A percentile compares a stretch with the other conserved stretches of the same genome.
Conservation (phyloP, 2,329 filamentous ascomycete species). For the Diplodia mutila region DNA sequence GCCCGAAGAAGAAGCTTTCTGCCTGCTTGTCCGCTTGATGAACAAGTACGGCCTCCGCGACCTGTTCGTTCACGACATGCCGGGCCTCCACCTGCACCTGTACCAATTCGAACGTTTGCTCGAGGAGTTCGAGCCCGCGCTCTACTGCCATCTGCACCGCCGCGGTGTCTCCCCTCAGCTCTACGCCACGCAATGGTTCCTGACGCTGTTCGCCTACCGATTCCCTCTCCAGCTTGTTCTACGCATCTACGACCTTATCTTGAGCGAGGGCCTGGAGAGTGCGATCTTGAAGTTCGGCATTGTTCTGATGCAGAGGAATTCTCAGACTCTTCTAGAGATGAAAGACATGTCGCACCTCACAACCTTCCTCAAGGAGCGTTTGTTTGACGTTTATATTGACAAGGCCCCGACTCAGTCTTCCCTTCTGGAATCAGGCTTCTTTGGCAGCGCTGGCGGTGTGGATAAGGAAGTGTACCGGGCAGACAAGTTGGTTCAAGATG, state of each 20-base stretch:
- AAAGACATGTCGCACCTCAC: slow-evolving; percentile 90
- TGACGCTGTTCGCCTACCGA: slow-evolving; percentile 97
- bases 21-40: slow-evolving; percentile 90
- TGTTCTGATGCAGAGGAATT: slow-evolving; percentile 95
- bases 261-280: slow-evolving; percentile 84
- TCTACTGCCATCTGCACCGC: slow-evolving; percentile 92
- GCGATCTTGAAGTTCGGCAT: slow-evolving; percentile 95
- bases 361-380: slow-evolving; percentile 85
- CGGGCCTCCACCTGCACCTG: slow-evolving; percentile 86
- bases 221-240: slow-evolving; percentile 96
- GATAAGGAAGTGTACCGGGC: slow-evolving; percentile 97
- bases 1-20: slow-evolving; percentile 97
- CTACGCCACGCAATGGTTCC: slow-evolving; percentile 98
- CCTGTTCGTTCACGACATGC: slow-evolving; percentile 95
- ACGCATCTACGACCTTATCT: slow-evolving; percentile 92
- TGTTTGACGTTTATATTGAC: slow-evolving; percentile 98
- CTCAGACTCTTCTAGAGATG: slow-evolving; percentile 74
- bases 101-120: slow-evolving; percentile 94
- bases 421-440: slow-evolving; percentile 94
- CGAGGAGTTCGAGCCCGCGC: slow-evolving; percentile 89
- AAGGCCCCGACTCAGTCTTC: slow-evolving; percentile 89
- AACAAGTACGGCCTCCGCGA: slow-evolving; percentile 93
- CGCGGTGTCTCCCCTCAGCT: slow-evolving; percentile 86
- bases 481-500: slow-evolving; percentile 90
- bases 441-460: slow-evolving; percentile 84